These are phyloP conservation scores for Pseudonitzschia multiseries DNA, from an alignment of 108 stramenopile species.

Conservation along the genomic window DNA sequence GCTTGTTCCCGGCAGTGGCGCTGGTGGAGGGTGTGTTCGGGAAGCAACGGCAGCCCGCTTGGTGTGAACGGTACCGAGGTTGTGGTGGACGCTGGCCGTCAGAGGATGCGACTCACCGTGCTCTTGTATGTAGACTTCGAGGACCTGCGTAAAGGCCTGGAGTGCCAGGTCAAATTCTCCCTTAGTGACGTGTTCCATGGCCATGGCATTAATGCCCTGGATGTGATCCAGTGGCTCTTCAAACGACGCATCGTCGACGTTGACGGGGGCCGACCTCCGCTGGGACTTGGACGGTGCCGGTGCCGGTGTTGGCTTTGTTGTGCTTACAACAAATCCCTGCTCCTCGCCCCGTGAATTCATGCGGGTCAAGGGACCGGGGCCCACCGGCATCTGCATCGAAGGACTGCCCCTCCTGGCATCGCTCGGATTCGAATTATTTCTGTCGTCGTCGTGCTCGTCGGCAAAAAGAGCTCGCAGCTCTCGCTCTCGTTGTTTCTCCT, in stretches of 20 bases:
- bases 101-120: slow-evolving; percentile 45
- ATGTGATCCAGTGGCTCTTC: slow-evolving; percentile 30
- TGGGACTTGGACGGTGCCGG: not conserved
- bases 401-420: not conserved
- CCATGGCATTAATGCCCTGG: slow-evolving; percentile 43
- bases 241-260: slow-evolving; percentile 37
- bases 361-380: not conserved
- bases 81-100: slow-evolving; percentile 56
- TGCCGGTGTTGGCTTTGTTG: not conserved
- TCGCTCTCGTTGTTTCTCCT: not conserved
- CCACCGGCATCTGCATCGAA: not conserved
- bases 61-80: slow-evolving; percentile 60
- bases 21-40: slow-evolving; percentile 37
- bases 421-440: not conserved
- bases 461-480: not conserved
- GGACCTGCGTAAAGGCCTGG: slow-evolving; percentile 41
- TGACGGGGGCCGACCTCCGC: slow-evolving; percentile 36
- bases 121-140: slow-evolving; percentile 33
- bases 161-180: slow-evolving; percentile 57
- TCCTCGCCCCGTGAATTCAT: slow-evolving; percentile 5
- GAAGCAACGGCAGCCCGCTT: slow-evolving; percentile 42
- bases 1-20: slow-evolving; percentile 41
- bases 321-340: not conserved
- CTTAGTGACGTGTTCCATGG: slow-evolving; percentile 46
- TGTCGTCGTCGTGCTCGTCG: not conserved